Evolutionary conservation across 1,284 basidiomycete genomes (phyloP), one percentile per base, ranked within the genome.

Genomic region (Cronartium ribicola): DNA sequence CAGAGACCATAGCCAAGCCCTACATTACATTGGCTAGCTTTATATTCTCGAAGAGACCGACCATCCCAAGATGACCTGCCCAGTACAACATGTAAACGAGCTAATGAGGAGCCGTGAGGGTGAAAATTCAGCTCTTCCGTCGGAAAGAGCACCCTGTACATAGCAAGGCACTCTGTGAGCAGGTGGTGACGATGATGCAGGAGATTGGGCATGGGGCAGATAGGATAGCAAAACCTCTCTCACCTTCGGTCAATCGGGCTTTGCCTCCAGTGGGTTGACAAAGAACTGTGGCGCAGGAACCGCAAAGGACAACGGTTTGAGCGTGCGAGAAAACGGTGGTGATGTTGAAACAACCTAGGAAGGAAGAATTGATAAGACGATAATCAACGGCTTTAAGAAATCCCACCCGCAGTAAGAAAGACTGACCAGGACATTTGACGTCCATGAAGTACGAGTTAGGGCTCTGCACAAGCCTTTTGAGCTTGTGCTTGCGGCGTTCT

Each of bases 241-340:
- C 81, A 96, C 94, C 96, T 86, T 98, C 95, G 77, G 94, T 97
- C 84, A 98, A 85, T 83, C 94, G 89, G 80, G 94, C 95, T 87
- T 91, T 97, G 86, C 95, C 95, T 86, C 95, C 95, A 75, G 94
- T 97, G 73, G 96, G 96, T 84, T 98, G 95, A 87, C 93, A 97
- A 79, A 99, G 87, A 77, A 98, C 92, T 80, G 90, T 92, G 76
- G 91, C 88, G 87, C 95, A 99, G 71, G 92, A 90, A 78, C 88
- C 88, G 84, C 70, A 72, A 79, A 83, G 82, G 73, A 83, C 83
- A 76, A 83, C 83, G 77, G 82, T 83, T 77, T 82, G 82, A 70
- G 83, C 83, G 81, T 83, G 82, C 75, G 82, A 84, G 81, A 84
- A 84, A 77, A 84, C 81, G 79, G 80, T 82, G 78, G 91, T 93